phyloP scores from a whole-genome alignment of 2,329 filamentous ascomycete species.

The Ophiostoma piceae region DNA sequence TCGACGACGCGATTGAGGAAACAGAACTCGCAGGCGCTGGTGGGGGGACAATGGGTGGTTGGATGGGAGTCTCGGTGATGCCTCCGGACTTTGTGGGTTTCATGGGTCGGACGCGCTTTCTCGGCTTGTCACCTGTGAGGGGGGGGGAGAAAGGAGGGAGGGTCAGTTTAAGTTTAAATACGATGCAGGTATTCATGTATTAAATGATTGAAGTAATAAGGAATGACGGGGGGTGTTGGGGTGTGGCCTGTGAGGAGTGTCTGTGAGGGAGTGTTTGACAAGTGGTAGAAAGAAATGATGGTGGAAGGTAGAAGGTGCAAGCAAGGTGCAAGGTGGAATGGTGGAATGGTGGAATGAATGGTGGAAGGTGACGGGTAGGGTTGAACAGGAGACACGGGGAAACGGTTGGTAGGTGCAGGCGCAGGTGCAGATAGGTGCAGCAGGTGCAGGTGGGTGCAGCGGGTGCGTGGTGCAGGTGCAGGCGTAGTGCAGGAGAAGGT shows the following conservation, averaged over 20 bases:
- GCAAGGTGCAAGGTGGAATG: too few species aligned
- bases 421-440: neutral
- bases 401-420: constrained; percentile 12
- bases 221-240: neutral
- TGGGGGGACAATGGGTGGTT: constrained; percentile 23
- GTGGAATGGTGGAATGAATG: neutral
- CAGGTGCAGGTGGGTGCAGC: neutral
- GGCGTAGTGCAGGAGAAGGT: constrained; percentile 1
- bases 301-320: neutral
- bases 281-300: neutral
- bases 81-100: constrained; percentile 50
- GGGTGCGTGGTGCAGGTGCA: constrained; percentile 8
- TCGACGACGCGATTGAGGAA: neutral
- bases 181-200: neutral
- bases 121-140: constrained; percentile 39
- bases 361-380: neutral
- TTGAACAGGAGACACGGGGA: neutral
- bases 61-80: constrained; percentile 52
- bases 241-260: constrained; percentile 1
- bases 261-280: constrained; percentile 9
- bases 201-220: neutral
- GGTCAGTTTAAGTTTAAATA: constrained; percentile 10
- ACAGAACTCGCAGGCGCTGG: neutral
- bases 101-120: constrained; percentile 58
- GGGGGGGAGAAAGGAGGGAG: neutral